These are phyloP conservation scores for Oryza australiensis DNA, from an alignment of 176 grass and related monocot genomes.

Conservation along the genomic window DNA sequence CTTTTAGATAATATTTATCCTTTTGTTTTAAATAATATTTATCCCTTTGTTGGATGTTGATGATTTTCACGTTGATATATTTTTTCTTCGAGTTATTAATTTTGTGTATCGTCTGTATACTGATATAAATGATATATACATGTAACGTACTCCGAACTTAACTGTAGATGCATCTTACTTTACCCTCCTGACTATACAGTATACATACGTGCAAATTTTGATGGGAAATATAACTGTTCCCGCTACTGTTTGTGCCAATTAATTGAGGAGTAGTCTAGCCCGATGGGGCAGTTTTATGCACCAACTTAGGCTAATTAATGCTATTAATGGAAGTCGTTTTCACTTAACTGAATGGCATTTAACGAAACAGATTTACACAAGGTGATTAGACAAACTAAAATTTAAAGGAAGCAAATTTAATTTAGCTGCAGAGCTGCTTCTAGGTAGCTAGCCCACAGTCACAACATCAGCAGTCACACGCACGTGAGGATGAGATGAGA, in stretches of 20 bases:
- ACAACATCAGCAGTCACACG: not conserved
- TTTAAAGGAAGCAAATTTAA: not conserved
- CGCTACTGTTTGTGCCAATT: not conserved
- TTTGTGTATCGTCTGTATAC: not conserved
- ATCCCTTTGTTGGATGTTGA: not conserved
- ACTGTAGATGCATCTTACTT: not conserved
- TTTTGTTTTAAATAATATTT: not conserved
- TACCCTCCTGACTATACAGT: not conserved
- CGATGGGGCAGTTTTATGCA: not conserved
- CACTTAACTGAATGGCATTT: not conserved
- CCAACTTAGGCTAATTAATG: not conserved
- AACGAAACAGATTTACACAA: not conserved
- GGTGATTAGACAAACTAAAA: not conserved
- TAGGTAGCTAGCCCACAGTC: not conserved
- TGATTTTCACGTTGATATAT: not conserved
- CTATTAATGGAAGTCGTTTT: not conserved
- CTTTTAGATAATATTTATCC: not conserved
- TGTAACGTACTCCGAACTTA: not conserved
- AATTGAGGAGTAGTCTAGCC: not conserved
- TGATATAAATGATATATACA: not conserved
- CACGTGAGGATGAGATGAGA: not conserved
- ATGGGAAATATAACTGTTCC: not conserved
- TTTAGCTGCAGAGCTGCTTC: not conserved
- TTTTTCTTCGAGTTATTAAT: not conserved
- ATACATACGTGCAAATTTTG: not conserved